These are phyloP conservation scores for Eutrema japonicum DNA, from an alignment of 345 rosid species.

Conservation along the genomic window DNA sequence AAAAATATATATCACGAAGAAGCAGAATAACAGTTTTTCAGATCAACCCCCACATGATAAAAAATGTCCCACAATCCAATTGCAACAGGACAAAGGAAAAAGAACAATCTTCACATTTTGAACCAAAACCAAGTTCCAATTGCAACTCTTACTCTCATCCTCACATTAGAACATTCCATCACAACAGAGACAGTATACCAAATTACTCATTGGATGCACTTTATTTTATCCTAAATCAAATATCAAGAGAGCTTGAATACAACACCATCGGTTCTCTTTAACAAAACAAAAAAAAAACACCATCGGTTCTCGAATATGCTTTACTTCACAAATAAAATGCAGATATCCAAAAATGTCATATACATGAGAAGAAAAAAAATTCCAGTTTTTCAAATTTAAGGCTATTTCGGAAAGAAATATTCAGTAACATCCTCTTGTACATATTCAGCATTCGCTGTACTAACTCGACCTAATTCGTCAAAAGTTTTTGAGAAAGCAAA, in stretches of 20 bases:
- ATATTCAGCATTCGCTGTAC: too few species aligned
- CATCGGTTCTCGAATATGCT: too few species aligned
- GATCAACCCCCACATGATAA: neutral
- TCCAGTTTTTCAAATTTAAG: neutral
- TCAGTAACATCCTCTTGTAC: neutral
- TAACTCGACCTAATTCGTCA: neutral
- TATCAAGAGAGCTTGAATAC: neutral
- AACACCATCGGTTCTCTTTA: too few species aligned
- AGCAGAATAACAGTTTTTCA: neutral
- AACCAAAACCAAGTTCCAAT: neutral
- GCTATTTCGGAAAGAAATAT: neutral
- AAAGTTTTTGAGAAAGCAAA: neutral
- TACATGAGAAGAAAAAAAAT: too few species aligned
- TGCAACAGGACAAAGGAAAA: neutral
- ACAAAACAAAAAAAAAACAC: too few species aligned
- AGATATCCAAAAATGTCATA: too few species aligned
- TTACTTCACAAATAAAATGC: too few species aligned
- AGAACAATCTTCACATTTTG: neutral
- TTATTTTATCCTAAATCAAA: neutral
- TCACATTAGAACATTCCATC: neutral
- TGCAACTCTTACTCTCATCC: neutral
- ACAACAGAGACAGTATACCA: neutral
- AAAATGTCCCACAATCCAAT: neutral
- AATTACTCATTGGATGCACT: too few species aligned
- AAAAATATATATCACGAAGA: neutral